These are phyloP conservation scores for Citrullus colocynthis DNA, from an alignment of 306 rosid genomes.

Conservation along the genomic window DNA sequence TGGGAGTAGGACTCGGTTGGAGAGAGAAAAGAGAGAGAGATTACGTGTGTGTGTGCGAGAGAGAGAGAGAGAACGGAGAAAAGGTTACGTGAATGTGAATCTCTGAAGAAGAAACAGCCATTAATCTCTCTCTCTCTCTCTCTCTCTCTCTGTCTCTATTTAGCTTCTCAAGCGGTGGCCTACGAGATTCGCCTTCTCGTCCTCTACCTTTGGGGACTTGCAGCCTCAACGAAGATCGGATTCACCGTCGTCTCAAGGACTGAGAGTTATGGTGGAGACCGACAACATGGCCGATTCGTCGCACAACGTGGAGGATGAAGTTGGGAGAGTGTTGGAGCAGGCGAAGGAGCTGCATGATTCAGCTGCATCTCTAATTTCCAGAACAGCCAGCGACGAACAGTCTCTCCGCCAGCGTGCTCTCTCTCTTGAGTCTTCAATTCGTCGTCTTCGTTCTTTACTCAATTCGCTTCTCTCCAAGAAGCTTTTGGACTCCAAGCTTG, in stretches of 20 bases:
- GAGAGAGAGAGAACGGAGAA: background rate
- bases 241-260: background rate
- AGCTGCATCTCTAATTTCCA: conserved; percentile 37
- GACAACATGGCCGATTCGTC: conserved; percentile 11
- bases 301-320: conserved; percentile 40
- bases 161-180: background rate
- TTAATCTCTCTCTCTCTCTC: background rate
- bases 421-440: conserved; percentile 46
- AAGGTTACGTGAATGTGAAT: background rate
- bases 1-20: background rate
- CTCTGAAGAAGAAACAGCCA: background rate
- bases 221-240: background rate
- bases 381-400: conserved; percentile 36
- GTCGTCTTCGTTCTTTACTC: conserved; percentile 48
- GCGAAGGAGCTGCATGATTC: conserved; percentile 69
- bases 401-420: conserved; percentile 64
- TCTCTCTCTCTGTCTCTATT: background rate
- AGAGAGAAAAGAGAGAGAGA: background rate
- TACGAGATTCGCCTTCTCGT: background rate
- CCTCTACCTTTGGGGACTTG: background rate
- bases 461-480: conserved; percentile 37
- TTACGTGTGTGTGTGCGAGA: background rate
- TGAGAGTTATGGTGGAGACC: conserved; percentile 14
- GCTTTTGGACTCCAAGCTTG: conserved; percentile 39
- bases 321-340: conserved; percentile 42